phyloP scores from a whole-genome alignment of 179 eudicot species.

The Kewa caespitosa region DNA sequence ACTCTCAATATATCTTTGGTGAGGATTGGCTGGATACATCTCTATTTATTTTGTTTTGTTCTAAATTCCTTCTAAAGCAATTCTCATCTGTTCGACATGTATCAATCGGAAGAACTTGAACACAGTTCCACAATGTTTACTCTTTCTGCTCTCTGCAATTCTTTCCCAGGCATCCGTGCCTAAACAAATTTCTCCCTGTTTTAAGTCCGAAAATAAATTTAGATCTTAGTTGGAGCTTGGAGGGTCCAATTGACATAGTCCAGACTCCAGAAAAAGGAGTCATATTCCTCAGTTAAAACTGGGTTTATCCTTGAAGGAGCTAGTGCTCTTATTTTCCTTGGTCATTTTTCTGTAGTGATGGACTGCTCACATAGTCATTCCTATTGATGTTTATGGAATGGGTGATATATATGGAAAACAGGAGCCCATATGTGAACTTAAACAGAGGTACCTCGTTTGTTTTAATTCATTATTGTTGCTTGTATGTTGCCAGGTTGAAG shows the following conservation, averaged over 20 bases:
- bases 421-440: not conserved
- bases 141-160: not conserved
- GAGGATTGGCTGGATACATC: constrained; percentile 20
- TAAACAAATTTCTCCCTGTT: not conserved
- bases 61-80: not conserved
- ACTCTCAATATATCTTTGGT: constrained; percentile 88
- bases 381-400: not conserved
- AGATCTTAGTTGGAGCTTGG: not conserved
- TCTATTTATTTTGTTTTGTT: not conserved
- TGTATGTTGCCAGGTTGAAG: constrained; percentile 61
- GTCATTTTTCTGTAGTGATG: not conserved
- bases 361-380: not conserved
- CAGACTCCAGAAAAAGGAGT: not conserved
- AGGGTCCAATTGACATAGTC: not conserved
- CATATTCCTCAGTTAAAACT: not conserved
- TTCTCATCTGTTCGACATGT: not conserved
- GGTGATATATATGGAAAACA: not conserved
- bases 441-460: not conserved
- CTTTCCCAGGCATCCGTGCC: not conserved
- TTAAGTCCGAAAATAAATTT: not conserved
- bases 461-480: constrained; percentile 6
- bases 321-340: not conserved
- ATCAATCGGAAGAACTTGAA: not conserved
- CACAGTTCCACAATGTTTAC: not conserved
- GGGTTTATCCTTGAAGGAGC: not conserved